Percentiles rank a stretch among this genome's conserved stretches.
These are phyloP conservation scores for Stachybotrys chlorohalonatus DNA, from an alignment of 2,329 filamentous ascomycete genomes.

Conservation along the genomic window DNA sequence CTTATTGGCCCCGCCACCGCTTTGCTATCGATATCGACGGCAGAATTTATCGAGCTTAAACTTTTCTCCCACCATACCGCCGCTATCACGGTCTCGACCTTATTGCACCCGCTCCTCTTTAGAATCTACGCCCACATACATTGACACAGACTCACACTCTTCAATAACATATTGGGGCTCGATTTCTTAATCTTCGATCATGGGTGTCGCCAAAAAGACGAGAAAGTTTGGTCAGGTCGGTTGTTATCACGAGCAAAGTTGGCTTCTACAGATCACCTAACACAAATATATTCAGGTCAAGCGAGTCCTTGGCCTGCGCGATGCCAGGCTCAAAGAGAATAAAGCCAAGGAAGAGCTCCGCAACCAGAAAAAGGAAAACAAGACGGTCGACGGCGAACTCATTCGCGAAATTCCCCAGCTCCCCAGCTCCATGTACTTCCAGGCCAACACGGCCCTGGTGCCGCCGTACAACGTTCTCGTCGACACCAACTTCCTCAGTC, in stretches of 20 bases:
- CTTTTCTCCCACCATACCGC: conserved; percentile 9
- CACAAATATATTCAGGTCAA: conserved; percentile 46
- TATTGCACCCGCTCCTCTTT: too few relatives aligned
- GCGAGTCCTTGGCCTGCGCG: conserved; percentile 71
- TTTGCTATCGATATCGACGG: conserved; percentile 9
- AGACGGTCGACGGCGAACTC: conserved; percentile 48
- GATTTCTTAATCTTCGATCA: conserved; percentile 23
- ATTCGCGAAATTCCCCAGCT: conserved; percentile 75
- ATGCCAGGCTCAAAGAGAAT: conserved; percentile 77
- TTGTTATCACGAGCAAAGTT: not conserved
- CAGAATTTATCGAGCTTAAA: conserved; percentile 15
- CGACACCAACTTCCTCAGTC: conserved; percentile 85
- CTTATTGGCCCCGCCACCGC: conserved; percentile 15
- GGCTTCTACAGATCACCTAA: too few relatives aligned
- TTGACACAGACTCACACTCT: not conserved
- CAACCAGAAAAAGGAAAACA: conserved; percentile 49
- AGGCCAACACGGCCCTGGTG: conserved; percentile 76
- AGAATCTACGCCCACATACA: too few relatives aligned
- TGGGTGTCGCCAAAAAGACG: conserved; percentile 86
- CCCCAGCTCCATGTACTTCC: conserved; percentile 78
- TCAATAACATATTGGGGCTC: not conserved
- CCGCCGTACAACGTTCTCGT: conserved; percentile 61
- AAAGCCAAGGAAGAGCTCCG: conserved; percentile 54
- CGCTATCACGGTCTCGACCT: not conserved
- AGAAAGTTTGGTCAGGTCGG: conserved; percentile 74